phyloP scores from a whole-genome alignment of 2,329 filamentous ascomycete species.

The Cercospora zeae-maydis region DNA sequence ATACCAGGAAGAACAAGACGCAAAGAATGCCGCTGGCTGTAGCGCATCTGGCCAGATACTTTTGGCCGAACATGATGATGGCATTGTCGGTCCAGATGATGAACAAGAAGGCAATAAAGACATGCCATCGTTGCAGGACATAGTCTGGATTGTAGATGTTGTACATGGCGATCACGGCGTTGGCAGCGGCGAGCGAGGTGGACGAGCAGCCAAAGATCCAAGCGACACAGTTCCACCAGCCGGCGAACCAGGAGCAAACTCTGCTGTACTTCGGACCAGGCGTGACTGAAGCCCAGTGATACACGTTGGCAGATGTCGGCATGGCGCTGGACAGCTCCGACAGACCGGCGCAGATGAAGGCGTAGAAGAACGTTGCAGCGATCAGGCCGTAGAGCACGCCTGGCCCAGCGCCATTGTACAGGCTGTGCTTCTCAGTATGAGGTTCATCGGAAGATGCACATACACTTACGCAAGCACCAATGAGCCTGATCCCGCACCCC shows the following conservation, averaged over 20 bases:
- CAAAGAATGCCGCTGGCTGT: slow-evolving; percentile 52
- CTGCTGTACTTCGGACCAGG: slow-evolving; percentile 47
- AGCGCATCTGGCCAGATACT: slow-evolving; percentile 50
- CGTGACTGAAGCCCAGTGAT: slow-evolving; percentile 53
- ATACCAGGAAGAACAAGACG: slow-evolving; percentile 53
- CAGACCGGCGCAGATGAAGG: slow-evolving; percentile 49
- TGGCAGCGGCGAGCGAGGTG: slow-evolving; percentile 45
- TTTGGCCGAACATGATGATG: slow-evolving; percentile 54
- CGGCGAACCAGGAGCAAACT: slow-evolving; percentile 49
- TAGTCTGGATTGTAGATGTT: slow-evolving; percentile 48
- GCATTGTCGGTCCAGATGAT: slow-evolving; percentile 47
- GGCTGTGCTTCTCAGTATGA: slow-evolving; percentile 25
- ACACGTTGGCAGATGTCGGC: slow-evolving; percentile 42
- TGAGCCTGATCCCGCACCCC: slow-evolving; percentile 27
- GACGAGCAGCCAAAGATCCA: slow-evolving; percentile 49
- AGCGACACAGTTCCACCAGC: slow-evolving; percentile 50
- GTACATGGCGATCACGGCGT: slow-evolving; percentile 49
- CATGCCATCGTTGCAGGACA: slow-evolving; percentile 48
- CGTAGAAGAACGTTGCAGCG: slow-evolving; percentile 50
- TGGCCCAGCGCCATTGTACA: slow-evolving; percentile 47
- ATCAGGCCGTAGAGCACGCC: slow-evolving; percentile 50
- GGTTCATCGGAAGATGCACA: slow-evolving; percentile 18
- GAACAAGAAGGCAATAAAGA: slow-evolving; percentile 50
- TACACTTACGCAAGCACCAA: slow-evolving; percentile 26
- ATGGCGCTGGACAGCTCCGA: slow-evolving; percentile 48